Percentiles rank a stretch among this genome's conserved stretches.
These are phyloP conservation scores for Arachis stenosperma DNA, from an alignment of 306 rosid species.

Conservation along the genomic window DNA sequence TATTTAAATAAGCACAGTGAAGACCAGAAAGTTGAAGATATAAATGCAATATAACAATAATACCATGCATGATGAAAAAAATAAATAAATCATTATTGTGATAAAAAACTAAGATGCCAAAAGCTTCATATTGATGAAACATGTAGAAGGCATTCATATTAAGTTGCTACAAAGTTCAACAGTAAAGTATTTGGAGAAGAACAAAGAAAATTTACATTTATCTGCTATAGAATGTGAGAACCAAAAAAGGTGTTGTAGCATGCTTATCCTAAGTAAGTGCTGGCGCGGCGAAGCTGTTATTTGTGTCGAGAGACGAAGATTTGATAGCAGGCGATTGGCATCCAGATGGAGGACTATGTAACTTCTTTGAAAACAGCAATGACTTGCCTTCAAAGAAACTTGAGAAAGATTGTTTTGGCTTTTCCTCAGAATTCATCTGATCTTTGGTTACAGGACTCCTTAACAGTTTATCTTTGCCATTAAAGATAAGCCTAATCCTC, in stretches of 20 bases:
- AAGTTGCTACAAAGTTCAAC: conserved; percentile 29
- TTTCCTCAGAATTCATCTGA: conserved; percentile 48
- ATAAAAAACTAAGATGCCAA: not conserved
- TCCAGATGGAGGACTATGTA: conserved; percentile 52
- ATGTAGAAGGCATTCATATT: conserved; percentile 25
- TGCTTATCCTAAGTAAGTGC: conserved; percentile 31
- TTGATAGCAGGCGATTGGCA: conserved; percentile 47
- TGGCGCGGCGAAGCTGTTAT: conserved; percentile 28
- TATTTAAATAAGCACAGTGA: not conserved
- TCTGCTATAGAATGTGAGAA: conserved; percentile 24
- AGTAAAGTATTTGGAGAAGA: conserved; percentile 28
- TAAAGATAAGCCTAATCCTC: conserved; percentile 73
- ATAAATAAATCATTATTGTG: not conserved
- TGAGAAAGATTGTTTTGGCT: conserved; percentile 62
- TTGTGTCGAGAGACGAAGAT: conserved; percentile 40
- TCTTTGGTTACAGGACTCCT: conserved; percentile 54
- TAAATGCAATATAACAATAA: conserved; percentile 9
- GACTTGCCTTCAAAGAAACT: conserved; percentile 85
- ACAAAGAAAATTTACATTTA: conserved; percentile 62
- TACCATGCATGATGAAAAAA: not conserved
- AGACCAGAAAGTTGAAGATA: conserved; percentile 47
- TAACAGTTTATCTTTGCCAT: conserved; percentile 61
- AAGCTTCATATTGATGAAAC: conserved; percentile 28
- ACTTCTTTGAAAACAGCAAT: conserved; percentile 76
- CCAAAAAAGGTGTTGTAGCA: conserved; percentile 1